phyloP scores from a whole-genome alignment of 352 stramenopile species.

The Globisporangium heterothallicum region DNA sequence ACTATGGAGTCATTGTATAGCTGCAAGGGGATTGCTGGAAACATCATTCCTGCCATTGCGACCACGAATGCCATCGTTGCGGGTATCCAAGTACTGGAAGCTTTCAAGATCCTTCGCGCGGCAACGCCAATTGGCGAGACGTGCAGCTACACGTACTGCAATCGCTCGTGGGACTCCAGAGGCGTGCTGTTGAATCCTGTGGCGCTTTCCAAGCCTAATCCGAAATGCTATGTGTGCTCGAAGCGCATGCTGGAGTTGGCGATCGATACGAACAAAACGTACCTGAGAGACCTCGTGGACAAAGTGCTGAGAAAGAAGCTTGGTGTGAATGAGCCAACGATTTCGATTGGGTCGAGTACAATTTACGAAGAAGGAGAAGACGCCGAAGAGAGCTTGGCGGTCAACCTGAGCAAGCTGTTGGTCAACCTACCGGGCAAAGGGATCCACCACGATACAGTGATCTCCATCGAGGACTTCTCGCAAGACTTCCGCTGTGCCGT shows the following conservation, averaged over 20 bases:
- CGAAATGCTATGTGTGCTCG: slow-evolving; percentile 95
- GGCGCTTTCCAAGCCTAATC: slow-evolving; percentile 86
- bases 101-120: slow-evolving; percentile 75
- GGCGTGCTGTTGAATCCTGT: slow-evolving; percentile 91
- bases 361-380: slow-evolving; percentile 96
- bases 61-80: slow-evolving; percentile 99
- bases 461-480: slow-evolving; percentile 94
- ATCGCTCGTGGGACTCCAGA: slow-evolving; percentile 87
- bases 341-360: slow-evolving; percentile 82
- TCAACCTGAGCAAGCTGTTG: slow-evolving; percentile 89
- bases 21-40: slow-evolving; percentile 99
- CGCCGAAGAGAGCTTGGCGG: slow-evolving; percentile 65
- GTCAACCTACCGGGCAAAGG: slow-evolving; percentile 88
- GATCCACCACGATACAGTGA: slow-evolving; percentile 88
- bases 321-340: slow-evolving; percentile 86
- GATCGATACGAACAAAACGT: slow-evolving; percentile 87
- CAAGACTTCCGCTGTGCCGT: slow-evolving; percentile 91
- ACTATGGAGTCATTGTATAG: slow-evolving; percentile 80
- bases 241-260: slow-evolving; percentile 89
- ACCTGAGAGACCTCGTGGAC: slow-evolving; percentile 69
- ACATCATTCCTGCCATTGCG: slow-evolving; percentile 99
- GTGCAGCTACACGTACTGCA: slow-evolving; percentile 94
- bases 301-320: slow-evolving; percentile 84
- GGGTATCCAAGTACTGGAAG: slow-evolving; percentile 88
- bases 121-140: slow-evolving; percentile 52